Evolutionary conservation across 805 yeast genomes (phyloP).

Genomic region (Yamadazyma scolyti): DNA sequence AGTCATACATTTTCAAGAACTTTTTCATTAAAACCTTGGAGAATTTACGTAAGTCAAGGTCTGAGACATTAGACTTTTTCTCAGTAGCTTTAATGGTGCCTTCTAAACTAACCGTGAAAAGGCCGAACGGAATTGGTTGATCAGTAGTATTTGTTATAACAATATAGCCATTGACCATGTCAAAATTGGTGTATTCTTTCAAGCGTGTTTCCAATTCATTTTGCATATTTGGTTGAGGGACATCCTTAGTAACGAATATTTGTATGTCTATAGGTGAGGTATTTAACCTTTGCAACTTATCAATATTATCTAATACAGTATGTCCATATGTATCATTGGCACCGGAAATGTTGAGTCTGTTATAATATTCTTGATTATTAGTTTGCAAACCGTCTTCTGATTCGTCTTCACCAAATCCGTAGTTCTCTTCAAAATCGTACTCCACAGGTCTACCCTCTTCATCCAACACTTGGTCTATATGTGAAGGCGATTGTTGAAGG

Average conservation of each 20-base stretch:
- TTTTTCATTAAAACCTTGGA: conserved; percentile 41
- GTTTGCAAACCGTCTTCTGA: conserved; percentile 8
- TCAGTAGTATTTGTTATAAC: conserved; percentile 45
- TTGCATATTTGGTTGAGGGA: conserved; percentile 40
- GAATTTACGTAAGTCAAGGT: conserved; percentile 14
- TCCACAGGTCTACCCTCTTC: conserved; percentile 1
- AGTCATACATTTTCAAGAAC: conserved; percentile 57
- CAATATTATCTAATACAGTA: conserved; percentile 50
- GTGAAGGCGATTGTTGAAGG: conserved; percentile 2
- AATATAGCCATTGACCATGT: conserved; percentile 42
- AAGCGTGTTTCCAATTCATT: conserved; percentile 43
- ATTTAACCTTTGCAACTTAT: conserved; percentile 40
- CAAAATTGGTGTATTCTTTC: conserved; percentile 41
- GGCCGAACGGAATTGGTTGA: conserved; percentile 39
- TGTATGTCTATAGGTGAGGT: conserved; percentile 46
- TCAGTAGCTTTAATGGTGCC: conserved; percentile 40
- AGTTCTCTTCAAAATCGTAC: conserved; percentile 15
- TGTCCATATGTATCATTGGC: conserved; percentile 31
- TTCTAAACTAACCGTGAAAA: conserved; percentile 46
- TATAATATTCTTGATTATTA: conserved; percentile 1
- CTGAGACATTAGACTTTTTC: conserved; percentile 12
- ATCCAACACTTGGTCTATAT: conserved; percentile 5
- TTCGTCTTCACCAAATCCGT: conserved; percentile 14
- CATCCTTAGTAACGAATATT: conserved; percentile 50
- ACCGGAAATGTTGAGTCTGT: conserved; percentile 6